Conservation (phyloP, 192 early-diverging fungal genomes). For the Rhizophagus prolifer region DNA sequence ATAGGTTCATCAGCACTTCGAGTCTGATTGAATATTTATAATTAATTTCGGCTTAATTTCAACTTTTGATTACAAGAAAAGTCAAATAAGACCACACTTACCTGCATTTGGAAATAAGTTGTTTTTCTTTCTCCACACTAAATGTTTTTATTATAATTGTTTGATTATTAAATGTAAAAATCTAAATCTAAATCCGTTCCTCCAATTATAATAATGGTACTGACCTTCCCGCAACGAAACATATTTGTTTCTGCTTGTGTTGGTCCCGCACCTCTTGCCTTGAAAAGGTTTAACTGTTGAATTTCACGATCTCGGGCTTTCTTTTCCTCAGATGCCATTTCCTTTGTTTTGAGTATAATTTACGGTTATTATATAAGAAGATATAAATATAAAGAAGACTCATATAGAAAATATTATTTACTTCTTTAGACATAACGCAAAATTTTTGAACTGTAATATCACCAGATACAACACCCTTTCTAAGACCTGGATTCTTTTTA, state of each 20-base stretch:
- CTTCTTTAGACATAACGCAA: constrained; percentile 72
- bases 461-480: constrained; percentile 66
- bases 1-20: constrained; percentile 98
- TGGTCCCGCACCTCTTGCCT: constrained; percentile 73
- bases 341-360: constrained; percentile 39
- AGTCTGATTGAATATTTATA: constrained; percentile 49
- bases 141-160: neutral
- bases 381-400: neutral
- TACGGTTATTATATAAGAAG: neutral
- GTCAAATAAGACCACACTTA: neutral
- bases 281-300: constrained; percentile 69
- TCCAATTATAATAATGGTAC: neutral
- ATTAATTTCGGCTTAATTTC: too few species aligned
- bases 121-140: constrained; percentile 79
- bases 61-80: neutral
- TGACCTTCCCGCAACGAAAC: constrained; percentile 85
- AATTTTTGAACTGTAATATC: constrained; percentile 63
- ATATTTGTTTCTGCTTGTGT: constrained; percentile 83
- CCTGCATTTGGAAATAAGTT: constrained; percentile 93
- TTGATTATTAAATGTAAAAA: neutral
- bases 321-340: constrained; percentile 90
- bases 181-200: neutral
- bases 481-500: constrained; percentile 76
- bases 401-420: neutral
- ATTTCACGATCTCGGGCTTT: constrained; percentile 71